Percentiles rank a stretch among this genome's conserved stretches.
Conservation (phyloP, 805 yeast genomes). For the Kodamaea leandrae region DNA sequence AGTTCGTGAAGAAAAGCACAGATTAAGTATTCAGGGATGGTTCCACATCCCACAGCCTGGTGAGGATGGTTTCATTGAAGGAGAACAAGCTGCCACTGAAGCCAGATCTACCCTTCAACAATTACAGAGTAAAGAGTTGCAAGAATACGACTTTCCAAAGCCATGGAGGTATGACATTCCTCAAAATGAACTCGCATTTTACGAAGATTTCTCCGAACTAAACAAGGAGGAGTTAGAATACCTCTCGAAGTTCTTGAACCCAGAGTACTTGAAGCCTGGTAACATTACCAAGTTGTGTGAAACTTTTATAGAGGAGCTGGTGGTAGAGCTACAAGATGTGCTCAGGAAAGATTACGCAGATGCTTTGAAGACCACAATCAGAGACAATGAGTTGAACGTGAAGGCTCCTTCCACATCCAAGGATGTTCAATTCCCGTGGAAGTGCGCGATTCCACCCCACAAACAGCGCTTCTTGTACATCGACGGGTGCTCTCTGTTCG, state of each 20-base stretch:
- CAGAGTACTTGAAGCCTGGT: slow-evolving; percentile 37
- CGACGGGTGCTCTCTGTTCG: slow-evolving; percentile 47
- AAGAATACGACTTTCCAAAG: slow-evolving; percentile 82
- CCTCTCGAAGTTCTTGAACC: slow-evolving; percentile 55
- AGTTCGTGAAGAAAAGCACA: slow-evolving; percentile 84
- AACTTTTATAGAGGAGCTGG: slow-evolving; percentile 64
- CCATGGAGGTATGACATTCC: slow-evolving; percentile 46
- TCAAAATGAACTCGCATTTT: slow-evolving; percentile 35
- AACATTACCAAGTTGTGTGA: slow-evolving; percentile 42
- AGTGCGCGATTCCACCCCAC: slow-evolving; percentile 89
- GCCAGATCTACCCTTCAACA: slow-evolving; percentile 75
- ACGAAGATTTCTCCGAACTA: slow-evolving; percentile 20
- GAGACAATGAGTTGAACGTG: slow-evolving; percentile 59
- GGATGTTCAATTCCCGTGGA: slow-evolving; percentile 76
- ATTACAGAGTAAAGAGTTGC: slow-evolving; percentile 70
- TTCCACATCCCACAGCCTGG: slow-evolving; percentile 95
- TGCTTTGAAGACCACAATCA: slow-evolving; percentile 45
- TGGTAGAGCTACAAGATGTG: slow-evolving; percentile 63
- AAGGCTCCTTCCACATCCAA: slow-evolving; percentile 54
- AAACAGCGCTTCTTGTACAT: slow-evolving; percentile 83
- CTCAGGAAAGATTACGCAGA: slow-evolving; percentile 55
- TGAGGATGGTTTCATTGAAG: slow-evolving; percentile 78
- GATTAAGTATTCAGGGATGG: slow-evolving; percentile 97
- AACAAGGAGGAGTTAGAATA: slow-evolving; percentile 45
- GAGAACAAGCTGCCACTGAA: slow-evolving; percentile 78